phyloP scores from a whole-genome alignment of 352 stramenopile genomes.

The Globisporangium viniferum region DNA sequence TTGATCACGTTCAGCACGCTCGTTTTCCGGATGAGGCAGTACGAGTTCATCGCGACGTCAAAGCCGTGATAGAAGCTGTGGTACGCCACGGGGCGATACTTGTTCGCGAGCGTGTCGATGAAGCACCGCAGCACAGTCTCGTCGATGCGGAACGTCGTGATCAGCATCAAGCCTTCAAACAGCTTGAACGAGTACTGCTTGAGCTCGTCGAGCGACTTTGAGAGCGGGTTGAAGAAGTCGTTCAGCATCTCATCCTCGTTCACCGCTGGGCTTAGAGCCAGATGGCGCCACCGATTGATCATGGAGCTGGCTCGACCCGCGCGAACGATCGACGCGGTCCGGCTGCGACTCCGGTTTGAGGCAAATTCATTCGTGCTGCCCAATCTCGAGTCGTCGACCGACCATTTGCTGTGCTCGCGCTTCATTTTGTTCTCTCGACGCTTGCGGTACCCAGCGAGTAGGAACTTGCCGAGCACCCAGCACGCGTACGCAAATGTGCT shows the following conservation, averaged over 20 bases:
- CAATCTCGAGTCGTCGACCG: constrained; percentile 4
- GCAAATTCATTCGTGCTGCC: constrained; percentile 14
- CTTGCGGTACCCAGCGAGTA: constrained; percentile 28
- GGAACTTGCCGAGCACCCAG: constrained; percentile 57
- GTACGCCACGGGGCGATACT: constrained; percentile 73
- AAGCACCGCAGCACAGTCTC: constrained; percentile 42
- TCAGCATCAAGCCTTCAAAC: constrained; percentile 56
- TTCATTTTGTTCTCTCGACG: constrained; percentile 13
- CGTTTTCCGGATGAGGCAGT: constrained; percentile 50
- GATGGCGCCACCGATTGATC: constrained; percentile 56
- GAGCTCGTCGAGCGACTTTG: constrained; percentile 52
- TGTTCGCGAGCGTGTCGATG: constrained; percentile 45
- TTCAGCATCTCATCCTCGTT: constrained; percentile 44
- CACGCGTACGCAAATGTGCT: constrained; percentile 74
- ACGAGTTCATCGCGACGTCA: constrained; percentile 67
- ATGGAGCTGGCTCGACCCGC: constrained; percentile 43
- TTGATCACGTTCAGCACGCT: constrained; percentile 64
- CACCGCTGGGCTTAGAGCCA: constrained; percentile 39
- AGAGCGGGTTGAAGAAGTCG: constrained; percentile 59
- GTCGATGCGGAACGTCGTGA: constrained; percentile 70
- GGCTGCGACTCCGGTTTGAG: constrained; percentile 26
- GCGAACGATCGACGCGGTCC: constrained; percentile 40
- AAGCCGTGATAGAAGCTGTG: constrained; percentile 89
- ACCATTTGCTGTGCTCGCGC: constrained; percentile 10
- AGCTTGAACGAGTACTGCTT: constrained; percentile 57